Conservation (phyloP, 1,284 basidiomycete genomes). For the Gomphus bonarii region DNA sequence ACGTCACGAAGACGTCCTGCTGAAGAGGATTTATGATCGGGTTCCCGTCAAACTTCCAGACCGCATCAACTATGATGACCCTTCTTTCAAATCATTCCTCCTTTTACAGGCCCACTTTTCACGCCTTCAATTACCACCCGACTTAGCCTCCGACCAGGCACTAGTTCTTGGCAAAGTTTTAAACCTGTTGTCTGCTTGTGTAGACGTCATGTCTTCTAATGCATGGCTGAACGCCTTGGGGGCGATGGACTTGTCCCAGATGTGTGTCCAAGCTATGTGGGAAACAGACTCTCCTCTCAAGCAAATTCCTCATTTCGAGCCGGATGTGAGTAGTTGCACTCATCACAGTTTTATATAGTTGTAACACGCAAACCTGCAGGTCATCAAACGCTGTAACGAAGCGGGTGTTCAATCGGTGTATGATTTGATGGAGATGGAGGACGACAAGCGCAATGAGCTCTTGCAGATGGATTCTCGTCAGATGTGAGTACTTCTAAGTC, state of each 20-base stretch:
- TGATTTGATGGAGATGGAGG: slow-evolving; percentile 96
- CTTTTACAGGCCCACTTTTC: slow-evolving; percentile 96
- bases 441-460: slow-evolving; percentile 73
- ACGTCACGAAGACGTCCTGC: slow-evolving; percentile 76
- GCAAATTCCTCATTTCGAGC: slow-evolving; percentile 93
- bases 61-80: slow-evolving; percentile 77
- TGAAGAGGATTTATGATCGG: slow-evolving; percentile 90
- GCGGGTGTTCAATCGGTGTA: slow-evolving; percentile 81
- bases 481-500: slow-evolving; percentile 45
- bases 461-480: slow-evolving; percentile 81
- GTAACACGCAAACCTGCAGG: slow-evolving; percentile 26
- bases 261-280: slow-evolving; percentile 98
- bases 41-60: slow-evolving; percentile 90
- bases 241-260: slow-evolving; percentile 98
- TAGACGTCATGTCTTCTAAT: slow-evolving; percentile 97
- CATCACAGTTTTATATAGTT: not conserved
- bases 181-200: slow-evolving; percentile 85
- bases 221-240: slow-evolving; percentile 90
- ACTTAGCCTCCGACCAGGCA: slow-evolving; percentile 86
- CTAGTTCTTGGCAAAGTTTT: slow-evolving; percentile 84
- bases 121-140: slow-evolving; percentile 82
- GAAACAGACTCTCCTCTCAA: slow-evolving; percentile 90
- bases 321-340: slow-evolving; percentile 42
- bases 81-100: slow-evolving; percentile 97
- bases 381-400: slow-evolving; percentile 77